A percentile compares a stretch with the other conserved stretches of the same genome.
Conservation (phyloP, 1,284 basidiomycete genomes). For the Melampsora americana region DNA sequence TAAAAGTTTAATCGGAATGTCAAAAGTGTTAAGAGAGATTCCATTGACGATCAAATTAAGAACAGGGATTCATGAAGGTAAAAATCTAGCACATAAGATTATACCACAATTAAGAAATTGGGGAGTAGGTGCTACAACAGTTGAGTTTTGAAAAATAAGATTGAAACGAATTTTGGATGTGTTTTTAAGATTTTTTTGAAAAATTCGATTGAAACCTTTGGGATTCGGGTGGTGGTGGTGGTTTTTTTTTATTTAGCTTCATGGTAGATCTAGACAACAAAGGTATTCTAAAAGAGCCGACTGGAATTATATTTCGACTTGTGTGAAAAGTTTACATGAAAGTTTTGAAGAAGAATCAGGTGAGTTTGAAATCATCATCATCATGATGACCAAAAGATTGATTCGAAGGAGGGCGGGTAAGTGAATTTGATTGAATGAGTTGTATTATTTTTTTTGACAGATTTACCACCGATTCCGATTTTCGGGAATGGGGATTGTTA, state of each 20-base stretch:
- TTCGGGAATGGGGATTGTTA: constrained; percentile 95
- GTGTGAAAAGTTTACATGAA: constrained; percentile 68
- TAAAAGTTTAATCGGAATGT: constrained; percentile 87
- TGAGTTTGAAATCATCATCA: neutral
- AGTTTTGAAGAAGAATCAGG: constrained; percentile 53
- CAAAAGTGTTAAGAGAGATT: constrained; percentile 79
- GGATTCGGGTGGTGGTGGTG: no score
- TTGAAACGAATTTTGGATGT: constrained; percentile 6
- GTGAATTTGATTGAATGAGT: no score
- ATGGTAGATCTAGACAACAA: constrained; percentile 61
- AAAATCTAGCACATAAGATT: constrained; percentile 69
- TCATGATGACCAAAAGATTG: no score
- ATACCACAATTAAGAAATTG: constrained; percentile 77
- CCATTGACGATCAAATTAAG: constrained; percentile 93
- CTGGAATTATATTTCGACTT: constrained; percentile 49
- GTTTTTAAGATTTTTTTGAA: neutral
- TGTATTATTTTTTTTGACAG: no score
- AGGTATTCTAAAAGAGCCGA: constrained; percentile 53
- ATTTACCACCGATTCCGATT: constrained; percentile 74
- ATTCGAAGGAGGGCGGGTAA: no score
- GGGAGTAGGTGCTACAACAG: constrained; percentile 75
- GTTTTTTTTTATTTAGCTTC: constrained; percentile 62
- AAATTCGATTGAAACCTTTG: no score
- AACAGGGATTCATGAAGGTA: constrained; percentile 75
- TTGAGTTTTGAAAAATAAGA: constrained; percentile 51